phyloP scores from a whole-genome alignment of 495 filamentous ascomycete genomes.

The Aspergillus panamensis region DNA sequence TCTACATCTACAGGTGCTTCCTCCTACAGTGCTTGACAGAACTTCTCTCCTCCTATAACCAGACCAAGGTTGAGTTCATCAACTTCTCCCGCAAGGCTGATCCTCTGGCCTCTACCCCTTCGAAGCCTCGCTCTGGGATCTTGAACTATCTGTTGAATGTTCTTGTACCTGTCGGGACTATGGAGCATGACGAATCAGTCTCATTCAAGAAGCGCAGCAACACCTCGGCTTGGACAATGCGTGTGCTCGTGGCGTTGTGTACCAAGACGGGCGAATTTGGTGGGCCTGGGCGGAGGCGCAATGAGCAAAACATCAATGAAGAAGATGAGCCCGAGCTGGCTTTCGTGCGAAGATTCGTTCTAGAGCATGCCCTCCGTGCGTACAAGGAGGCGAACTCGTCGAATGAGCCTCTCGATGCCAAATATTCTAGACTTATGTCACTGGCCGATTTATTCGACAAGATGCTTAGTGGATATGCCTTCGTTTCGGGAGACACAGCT shows the following conservation, averaged over 20 bases:
- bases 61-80: slow-evolving; percentile 96
- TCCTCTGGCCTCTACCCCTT: slow-evolving; percentile 77
- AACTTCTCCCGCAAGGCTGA: slow-evolving; percentile 92
- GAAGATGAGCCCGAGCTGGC: slow-evolving; percentile 84
- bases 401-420: slow-evolving; percentile 74
- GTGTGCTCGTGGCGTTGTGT: slow-evolving; percentile 81
- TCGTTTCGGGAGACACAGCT: slow-evolving; percentile 42
- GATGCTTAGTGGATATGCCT: slow-evolving; percentile 79
- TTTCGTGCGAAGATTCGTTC: slow-evolving; percentile 89
- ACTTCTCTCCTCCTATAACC: slow-evolving; percentile 87
- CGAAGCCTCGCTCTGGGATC: slow-evolving; percentile 88
- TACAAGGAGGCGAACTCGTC: slow-evolving; percentile 86
- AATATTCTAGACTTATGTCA: slow-evolving; percentile 80
- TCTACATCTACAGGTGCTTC: slow-evolving; percentile 95
- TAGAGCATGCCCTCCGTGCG: slow-evolving; percentile 87
- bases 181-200: slow-evolving; percentile 71
- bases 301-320: slow-evolving; percentile 51
- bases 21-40: slow-evolving; percentile 90
- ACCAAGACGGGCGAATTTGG: slow-evolving; percentile 74
- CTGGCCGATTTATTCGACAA: slow-evolving; percentile 90
- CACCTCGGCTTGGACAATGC: slow-evolving; percentile 80
- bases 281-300: slow-evolving; percentile 35
- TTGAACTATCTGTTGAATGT: slow-evolving; percentile 90
- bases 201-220: slow-evolving; percentile 75
- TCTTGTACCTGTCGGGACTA: slow-evolving; percentile 73